Base-by-base conservation (phyloP, 495 filamentous ascomycete species). In the Tuber brumale region DNA sequence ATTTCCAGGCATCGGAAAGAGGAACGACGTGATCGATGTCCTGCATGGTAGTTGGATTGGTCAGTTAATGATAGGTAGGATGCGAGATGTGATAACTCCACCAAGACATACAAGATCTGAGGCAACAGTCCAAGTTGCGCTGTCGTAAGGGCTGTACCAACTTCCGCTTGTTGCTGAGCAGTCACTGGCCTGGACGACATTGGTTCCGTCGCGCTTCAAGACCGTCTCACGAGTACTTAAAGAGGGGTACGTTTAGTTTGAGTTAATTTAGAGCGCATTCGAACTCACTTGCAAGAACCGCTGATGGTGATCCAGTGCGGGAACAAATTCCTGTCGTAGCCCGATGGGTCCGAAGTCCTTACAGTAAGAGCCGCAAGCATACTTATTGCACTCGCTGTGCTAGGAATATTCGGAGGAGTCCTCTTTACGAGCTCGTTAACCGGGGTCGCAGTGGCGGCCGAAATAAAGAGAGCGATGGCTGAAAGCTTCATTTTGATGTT, bases 21-120 rank as follows among this genome's bases (percentile, higher is more conserved):
- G 92, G 91, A 23, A 94, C 91, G 82, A 94, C 85, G 83, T 94
- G 92, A 80, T 94, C 92, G 74, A 94, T 92, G 78, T 93, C 90
- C 79, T 81, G 12, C 0, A n/a, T 45, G 69, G 44, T 1, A 44
- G 45, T 66, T 2, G 18, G 35, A 51, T 74, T 35, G 70, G 45
- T 74, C 35, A 35, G 44, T 39, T 23, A 41, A 78, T 70, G 41
- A 45, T 57, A 71, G 42, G 46, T 3, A n/a, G 61, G 9, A 70
- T 73, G 7, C 12, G n/a, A 71, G 43, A 18, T 23, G 21, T 19
- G 18, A 37, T 42, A 14, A 19, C 31, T 39, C 10, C 61, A 71
- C 18, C 21, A 23, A 31, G 46, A 42, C 79, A 45, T 81, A 81
- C 81, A 2, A 94, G 76, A 82, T 93, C 91, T 12, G 86, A 87